Evolutionary conservation across 345 rosid genomes (phyloP).

Genomic region (Camelina sativa): DNA sequence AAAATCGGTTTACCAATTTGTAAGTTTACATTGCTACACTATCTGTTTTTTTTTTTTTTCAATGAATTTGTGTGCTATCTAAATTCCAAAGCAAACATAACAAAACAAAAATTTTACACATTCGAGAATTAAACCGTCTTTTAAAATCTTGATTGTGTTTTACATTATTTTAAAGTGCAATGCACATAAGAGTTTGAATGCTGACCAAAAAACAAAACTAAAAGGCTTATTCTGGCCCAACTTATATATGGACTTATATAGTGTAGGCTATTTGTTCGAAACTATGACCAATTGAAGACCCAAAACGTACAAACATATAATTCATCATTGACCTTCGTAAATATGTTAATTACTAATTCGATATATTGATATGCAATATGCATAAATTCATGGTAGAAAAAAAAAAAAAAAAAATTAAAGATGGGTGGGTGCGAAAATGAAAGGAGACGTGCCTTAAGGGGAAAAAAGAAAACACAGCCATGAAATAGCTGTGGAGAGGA

Average conservation of each 20-base stretch:
- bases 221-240: slow-evolving; percentile 21
- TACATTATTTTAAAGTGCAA: neutral
- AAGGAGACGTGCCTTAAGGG: slow-evolving; percentile 32
- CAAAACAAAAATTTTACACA: neutral
- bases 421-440: slow-evolving; percentile 38
- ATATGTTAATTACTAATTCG: neutral
- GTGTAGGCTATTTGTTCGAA: slow-evolving; percentile 2
- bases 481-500: slow-evolving; percentile 42
- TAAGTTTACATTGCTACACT: neutral
- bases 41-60: neutral
- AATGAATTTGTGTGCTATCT: neutral
- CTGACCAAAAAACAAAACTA: neutral
- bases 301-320: neutral
- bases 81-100: slow-evolving; percentile 10
- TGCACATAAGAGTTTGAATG: neutral
- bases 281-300: neutral
- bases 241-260: slow-evolving; percentile 20
- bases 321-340: neutral
- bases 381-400: neutral
- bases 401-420: no score
- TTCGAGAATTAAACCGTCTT: neutral
- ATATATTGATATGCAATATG: neutral
- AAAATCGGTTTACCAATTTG: neutral
- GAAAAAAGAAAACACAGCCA: slow-evolving; percentile 28
- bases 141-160: neutral